Percentiles rank a stretch among this genome's conserved stretches.
Evolutionary conservation across 805 yeast genomes (phyloP).

Genomic region (Zygosaccharomyces rouxii): DNA sequence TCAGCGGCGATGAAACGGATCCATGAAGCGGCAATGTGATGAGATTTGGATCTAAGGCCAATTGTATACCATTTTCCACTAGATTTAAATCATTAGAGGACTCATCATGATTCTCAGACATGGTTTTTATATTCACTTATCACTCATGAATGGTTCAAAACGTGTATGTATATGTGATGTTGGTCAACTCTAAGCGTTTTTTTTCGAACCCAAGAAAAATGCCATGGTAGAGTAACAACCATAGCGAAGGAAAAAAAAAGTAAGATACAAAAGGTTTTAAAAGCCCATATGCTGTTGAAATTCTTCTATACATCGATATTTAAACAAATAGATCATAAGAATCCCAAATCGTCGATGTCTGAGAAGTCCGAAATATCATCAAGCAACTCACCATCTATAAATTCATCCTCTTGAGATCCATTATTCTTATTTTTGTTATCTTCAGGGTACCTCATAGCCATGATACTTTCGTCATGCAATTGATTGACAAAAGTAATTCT

Average conservation of each 20-base stretch:
- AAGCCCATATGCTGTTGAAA: conserved; percentile 1
- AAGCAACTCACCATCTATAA: conserved; percentile 21
- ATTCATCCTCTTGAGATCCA: conserved; percentile 19
- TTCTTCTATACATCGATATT: conserved; percentile 3
- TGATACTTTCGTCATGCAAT: conserved; percentile 85
- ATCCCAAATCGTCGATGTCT: conserved; percentile 33
- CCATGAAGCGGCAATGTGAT: conserved; percentile 20
- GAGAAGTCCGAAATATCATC: conserved; percentile 35
- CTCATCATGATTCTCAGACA: neutral
- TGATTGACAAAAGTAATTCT: conserved; percentile 89
- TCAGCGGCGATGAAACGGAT: conserved; percentile 10
- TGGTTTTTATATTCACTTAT: neutral
- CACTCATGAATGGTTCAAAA: neutral
- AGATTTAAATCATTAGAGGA: neutral
- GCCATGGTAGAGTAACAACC: neutral
- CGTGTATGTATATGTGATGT: neutral
- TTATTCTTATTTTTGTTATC: conserved; percentile 26
- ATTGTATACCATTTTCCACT: conserved; percentile 22
- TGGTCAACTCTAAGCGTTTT: neutral
- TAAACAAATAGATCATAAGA: conserved; percentile 14
- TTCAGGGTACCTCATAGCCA: conserved; percentile 88
- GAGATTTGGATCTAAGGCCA: conserved; percentile 35
- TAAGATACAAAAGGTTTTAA: neutral
- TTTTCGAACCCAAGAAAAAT: neutral
- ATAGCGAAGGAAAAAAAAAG: neutral